A percentile compares a stretch with the other conserved stretches of the same genome.
phyloP scores from a whole-genome alignment of 352 stramenopile genomes.

The Globisporangium solare region DNA sequence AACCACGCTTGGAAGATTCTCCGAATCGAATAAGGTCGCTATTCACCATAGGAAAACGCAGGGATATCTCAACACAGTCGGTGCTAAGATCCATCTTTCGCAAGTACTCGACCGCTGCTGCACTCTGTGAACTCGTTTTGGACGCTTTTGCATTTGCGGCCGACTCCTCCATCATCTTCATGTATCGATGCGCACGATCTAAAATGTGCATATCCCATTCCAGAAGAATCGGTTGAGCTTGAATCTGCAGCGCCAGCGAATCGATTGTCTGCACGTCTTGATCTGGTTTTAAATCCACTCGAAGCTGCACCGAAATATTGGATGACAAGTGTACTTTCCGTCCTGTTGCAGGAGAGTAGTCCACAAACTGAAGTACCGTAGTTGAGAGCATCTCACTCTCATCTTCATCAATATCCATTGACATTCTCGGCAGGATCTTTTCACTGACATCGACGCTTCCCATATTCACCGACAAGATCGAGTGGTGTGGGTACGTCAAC shows the following conservation, averaged over 20 bases:
- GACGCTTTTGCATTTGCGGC: conserved; percentile 16
- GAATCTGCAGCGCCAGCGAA: conserved; percentile 55
- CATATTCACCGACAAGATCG: conserved; percentile 47
- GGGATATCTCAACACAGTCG: conserved; percentile 62
- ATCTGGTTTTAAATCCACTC: conserved; percentile 48
- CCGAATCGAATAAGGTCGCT: conserved; percentile 84
- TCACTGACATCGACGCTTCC: conserved; percentile 64
- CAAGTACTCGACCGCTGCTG: conserved; percentile 19
- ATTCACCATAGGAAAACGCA: conserved; percentile 82
- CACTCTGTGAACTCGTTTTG: conserved; percentile 4
- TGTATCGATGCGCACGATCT: conserved; percentile 64
- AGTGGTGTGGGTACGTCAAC: conserved; percentile 55
- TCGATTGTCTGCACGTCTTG: conserved; percentile 24
- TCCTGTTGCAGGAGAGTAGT: conserved; percentile 50
- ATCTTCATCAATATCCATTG: conserved; percentile 56
- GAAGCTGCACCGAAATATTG: conserved; percentile 64
- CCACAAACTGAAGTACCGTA: conserved; percentile 53
- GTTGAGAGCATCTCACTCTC: conserved; percentile 58
- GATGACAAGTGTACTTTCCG: conserved; percentile 59
- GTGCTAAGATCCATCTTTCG: conserved; percentile 70
- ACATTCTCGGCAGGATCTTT: conserved; percentile 74
- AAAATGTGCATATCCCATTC: conserved; percentile 88
- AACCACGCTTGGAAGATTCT: conserved; percentile 61
- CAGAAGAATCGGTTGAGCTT: conserved; percentile 67
- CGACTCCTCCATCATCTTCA: conserved; percentile 69